Evolutionary conservation across 2,329 filamentous ascomycete species (phyloP).

Genomic region (Anisogramma anomala): DNA sequence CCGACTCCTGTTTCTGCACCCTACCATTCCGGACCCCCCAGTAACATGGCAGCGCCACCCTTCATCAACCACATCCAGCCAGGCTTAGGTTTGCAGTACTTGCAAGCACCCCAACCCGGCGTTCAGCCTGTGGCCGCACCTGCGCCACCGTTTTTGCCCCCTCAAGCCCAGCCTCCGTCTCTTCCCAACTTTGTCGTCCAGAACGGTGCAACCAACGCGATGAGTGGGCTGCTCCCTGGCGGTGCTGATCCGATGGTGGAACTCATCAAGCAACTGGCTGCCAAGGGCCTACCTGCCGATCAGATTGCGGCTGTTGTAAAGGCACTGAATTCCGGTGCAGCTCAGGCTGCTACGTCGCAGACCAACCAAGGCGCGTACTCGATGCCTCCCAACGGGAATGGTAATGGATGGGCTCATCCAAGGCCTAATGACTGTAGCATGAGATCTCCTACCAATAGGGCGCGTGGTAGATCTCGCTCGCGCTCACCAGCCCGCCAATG

Average conservation of each 20-base stretch:
- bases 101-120: constrained; percentile 29
- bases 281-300: constrained; percentile 66
- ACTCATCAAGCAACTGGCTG: constrained; percentile 62
- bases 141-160: constrained; percentile 25
- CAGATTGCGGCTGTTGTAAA: constrained; percentile 55
- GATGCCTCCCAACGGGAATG: constrained; percentile 18
- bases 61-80: constrained; percentile 16
- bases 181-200: constrained; percentile 19
- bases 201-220: constrained; percentile 26
- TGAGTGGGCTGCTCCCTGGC: constrained; percentile 25
- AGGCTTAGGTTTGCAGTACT: constrained; percentile 17
- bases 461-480: constrained; percentile 58
- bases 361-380: constrained; percentile 31
- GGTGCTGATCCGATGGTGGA: constrained; percentile 46
- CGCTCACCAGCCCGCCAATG: constrained; percentile 68
- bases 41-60: constrained; percentile 19
- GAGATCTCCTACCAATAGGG: constrained; percentile 48
- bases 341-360: constrained; percentile 25
- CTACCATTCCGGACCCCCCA: constrained; percentile 18
- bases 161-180: constrained; percentile 22
- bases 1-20: constrained; percentile 21
- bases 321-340: constrained; percentile 29
- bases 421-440: constrained; percentile 42
- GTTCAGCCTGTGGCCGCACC: constrained; percentile 49
- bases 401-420: constrained; percentile 25